Percentiles rank a stretch among this genome's conserved stretches.
These are phyloP conservation scores for Trifolium repens DNA, from an alignment of 306 rosid species.

Conservation along the genomic window DNA sequence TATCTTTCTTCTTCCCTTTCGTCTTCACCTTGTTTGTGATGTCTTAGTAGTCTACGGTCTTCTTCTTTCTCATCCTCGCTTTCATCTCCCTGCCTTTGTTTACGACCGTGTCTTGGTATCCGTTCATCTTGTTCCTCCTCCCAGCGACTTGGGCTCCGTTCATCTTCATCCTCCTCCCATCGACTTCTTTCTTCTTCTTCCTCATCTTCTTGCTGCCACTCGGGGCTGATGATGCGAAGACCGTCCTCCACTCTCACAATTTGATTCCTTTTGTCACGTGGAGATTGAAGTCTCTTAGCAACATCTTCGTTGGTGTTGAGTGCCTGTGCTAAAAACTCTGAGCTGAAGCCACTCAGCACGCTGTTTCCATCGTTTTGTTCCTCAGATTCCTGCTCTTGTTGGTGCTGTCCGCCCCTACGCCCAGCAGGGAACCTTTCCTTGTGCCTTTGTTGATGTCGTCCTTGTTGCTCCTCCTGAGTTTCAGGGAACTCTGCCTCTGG, in stretches of 20 bases:
- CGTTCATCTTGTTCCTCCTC: background rate
- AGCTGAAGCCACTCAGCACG: slow-evolving; percentile 50
- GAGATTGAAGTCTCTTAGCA: slow-evolving; percentile 45
- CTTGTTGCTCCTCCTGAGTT: background rate
- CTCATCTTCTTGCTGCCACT: background rate
- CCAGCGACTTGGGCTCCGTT: background rate
- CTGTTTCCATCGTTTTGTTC: slow-evolving; percentile 7
- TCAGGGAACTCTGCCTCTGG: slow-evolving; percentile 52
- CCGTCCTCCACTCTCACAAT: slow-evolving; percentile 52
- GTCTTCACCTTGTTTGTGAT: background rate
- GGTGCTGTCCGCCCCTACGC: slow-evolving; percentile 32
- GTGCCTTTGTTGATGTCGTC: background rate
- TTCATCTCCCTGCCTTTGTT: background rate
- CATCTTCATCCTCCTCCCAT: background rate
- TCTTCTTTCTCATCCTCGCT: background rate
- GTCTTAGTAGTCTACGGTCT: background rate
- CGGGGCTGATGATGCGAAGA: slow-evolving; percentile 53
- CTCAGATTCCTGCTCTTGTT: background rate
- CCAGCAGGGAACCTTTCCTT: background rate
- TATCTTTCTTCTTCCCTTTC: background rate
- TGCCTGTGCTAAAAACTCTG: slow-evolving; percentile 43
- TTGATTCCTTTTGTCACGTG: slow-evolving; percentile 32
- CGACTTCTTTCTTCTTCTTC: background rate
- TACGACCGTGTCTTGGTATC: background rate
- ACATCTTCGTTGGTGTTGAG: slow-evolving; percentile 45